Evolutionary conservation across 2,329 filamentous ascomycete species (phyloP).

Genomic region (Cladosporium velox): DNA sequence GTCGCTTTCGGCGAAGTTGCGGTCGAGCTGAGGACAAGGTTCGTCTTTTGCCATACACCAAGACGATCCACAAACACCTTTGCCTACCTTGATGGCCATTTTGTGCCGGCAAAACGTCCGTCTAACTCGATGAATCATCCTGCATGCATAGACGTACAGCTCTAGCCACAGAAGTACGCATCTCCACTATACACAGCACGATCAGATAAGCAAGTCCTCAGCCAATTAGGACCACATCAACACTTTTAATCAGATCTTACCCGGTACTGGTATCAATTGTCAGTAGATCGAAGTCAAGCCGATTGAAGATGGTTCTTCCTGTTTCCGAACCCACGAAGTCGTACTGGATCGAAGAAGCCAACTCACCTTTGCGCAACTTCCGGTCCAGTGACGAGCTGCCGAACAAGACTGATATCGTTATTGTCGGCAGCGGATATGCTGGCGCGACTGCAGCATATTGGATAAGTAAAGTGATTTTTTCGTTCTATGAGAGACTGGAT

Average conservation of each 20-base stretch:
- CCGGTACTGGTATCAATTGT: not conserved
- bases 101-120: not conserved
- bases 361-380: constrained; percentile 27
- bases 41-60: not conserved
- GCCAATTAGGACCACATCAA: not conserved
- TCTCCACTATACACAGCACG: not conserved
- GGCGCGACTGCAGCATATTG: constrained; percentile 35
- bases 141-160: not conserved
- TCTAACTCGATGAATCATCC: not conserved
- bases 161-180: not conserved
- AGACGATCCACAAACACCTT: not conserved
- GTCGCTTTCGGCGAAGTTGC: constrained; percentile 2
- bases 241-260: not conserved
- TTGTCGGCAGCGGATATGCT: constrained; percentile 32
- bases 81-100: not conserved
- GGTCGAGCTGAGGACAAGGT: not conserved
- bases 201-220: not conserved
- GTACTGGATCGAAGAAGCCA: constrained; percentile 33
- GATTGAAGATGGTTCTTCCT: constrained; percentile 26
- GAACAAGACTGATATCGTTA: constrained; percentile 27
- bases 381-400: constrained; percentile 23
- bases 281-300: not conserved
- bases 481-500: no score
- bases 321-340: constrained; percentile 27
- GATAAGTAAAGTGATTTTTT: constrained; percentile 28